Base-by-base conservation (phyloP, 2,329 filamentous ascomycete genomes). In the Botrytis byssoidea region DNA sequence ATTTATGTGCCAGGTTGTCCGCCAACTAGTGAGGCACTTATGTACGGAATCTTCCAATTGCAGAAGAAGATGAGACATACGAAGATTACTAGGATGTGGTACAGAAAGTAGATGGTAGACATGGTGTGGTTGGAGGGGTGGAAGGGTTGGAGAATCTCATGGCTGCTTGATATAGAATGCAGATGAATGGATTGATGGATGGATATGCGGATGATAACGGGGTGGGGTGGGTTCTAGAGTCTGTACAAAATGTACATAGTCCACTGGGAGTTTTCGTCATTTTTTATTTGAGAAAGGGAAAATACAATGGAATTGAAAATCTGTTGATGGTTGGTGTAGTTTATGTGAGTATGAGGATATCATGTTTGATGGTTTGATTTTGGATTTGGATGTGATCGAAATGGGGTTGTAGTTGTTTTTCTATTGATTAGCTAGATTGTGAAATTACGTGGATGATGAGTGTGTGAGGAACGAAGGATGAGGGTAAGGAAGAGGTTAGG, bases 1-100 rank as follows among this genome's bases (percentile, higher is more conserved):
- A 88, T 94, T 63, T 95, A 94, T 81, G 91, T 94, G 5, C 92
- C 92, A 37, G 92, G 92, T 1, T 94, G 92, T 85, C 88, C 88
- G 79, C 90, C 86, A 32, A 88, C 88, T 18, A 85, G 83, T 74
- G 88, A 90, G 82, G 88, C 88, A n/a, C 81, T 90, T 75, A 89
- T 90, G 87, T 90, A 90, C 81, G 79, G 79, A n/a, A 70, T 66
- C 29, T 75, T 69, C 32, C 66, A 64, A 20, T 46, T 75, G 46
- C 74, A 75, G 61, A 75, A 74, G 73, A 75, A 75, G 60, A 75
- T 75, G 74, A 71, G 74, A 61, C 73, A 75, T 73, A 74, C 72
- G 4, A 74, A 74, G 48, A 74, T 74, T 60, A 75, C 74, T 22
- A 66, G 74, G 48, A 75, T 75, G 74, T 75, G 74, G 74, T 75